Conservation (phyloP, 2,329 filamentous ascomycete genomes). For the Celoporthe dispersa region DNA sequence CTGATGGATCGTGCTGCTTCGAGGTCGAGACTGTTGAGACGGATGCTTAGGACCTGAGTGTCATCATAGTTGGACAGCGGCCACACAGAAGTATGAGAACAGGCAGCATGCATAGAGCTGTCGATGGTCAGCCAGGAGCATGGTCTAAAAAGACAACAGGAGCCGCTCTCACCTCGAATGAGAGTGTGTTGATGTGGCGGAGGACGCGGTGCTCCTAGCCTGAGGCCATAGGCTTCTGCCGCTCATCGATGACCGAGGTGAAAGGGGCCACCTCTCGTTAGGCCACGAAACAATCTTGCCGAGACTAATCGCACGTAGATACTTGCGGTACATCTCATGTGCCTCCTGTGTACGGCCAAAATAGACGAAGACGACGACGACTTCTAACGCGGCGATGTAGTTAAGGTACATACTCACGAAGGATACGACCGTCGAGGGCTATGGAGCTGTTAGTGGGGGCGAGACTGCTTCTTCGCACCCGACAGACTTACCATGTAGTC, state of each 20-base stretch:
- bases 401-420: constrained; percentile 49
- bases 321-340: constrained; percentile 51
- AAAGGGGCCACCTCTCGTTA: constrained; percentile 36
- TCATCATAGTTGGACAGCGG: constrained; percentile 12
- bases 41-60: constrained; percentile 16
- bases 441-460: neutral
- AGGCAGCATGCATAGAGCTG: constrained; percentile 7
- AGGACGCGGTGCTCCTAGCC: constrained; percentile 5
- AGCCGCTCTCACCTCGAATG: constrained; percentile 1
- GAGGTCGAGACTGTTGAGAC: constrained; percentile 23
- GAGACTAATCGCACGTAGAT: constrained; percentile 46
- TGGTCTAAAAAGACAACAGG: neutral
- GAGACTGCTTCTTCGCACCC: neutral
- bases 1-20: constrained; percentile 24
- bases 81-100: neutral
- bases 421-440: constrained; percentile 44
- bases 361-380: constrained; percentile 54
- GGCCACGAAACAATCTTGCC: constrained; percentile 50
- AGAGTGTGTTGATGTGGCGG: constrained; percentile 2
- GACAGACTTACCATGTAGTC: constrained; percentile 39
- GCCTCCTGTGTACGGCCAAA: constrained; percentile 62
- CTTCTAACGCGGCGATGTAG: constrained; percentile 54
- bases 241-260: constrained; percentile 30
- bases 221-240: constrained; percentile 18
- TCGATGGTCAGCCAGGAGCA: neutral